Base-by-base conservation (phyloP, 345 rosid genomes). In the Crucihimalaya himalaica region DNA sequence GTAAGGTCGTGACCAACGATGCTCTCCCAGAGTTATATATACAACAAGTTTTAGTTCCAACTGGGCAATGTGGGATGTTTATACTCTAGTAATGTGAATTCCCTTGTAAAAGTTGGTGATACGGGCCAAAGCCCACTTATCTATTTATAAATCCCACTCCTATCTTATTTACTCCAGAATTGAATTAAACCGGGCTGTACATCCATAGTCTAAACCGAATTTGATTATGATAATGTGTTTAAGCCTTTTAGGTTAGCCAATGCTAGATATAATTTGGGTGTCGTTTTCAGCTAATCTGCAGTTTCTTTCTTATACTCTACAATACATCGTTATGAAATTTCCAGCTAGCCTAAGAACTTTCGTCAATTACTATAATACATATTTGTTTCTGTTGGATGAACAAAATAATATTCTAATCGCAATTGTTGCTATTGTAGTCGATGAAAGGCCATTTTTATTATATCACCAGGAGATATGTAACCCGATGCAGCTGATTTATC, bases 11-110 rank as follows among this genome's bases (percentile, higher is more conserved):
- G 58, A 14, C 34, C 19, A 2, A 0, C 0, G 0, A 0, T 23
- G 56, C 32, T 23, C 12, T 20, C n/a, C 21, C 25, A 4, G 1
- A 0, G 3, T 15, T 15, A 55, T 55, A 29, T 29, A 29, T 29
- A 29, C 6, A 0, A 1, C 39, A 0, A 8, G 13, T 1, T n/a
- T n/a, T 55, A 0, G n/a, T 4, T n/a, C 1, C n/a, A n/a, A n/a
- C 1, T 1, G 0, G 2, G 39, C 60, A 21, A 29, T 55, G 39
- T 56, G 61, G 40, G 40, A 32, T 35, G 40, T 10, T 35, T 3
- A 0, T 50, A 9, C 8, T 50, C 14, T 21, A 23, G 0, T 23
- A 51, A 52, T 52, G 18, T 25, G 32, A 14, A 14, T 27, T 53
- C 35, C 34, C 2, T 27, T 15, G 13, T 7, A 54, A 27, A 3